Percentiles rank a stretch among this genome's conserved stretches.
Evolutionary conservation across 768 basidiomycete genomes (phyloP).

Genomic region (Crepidotus variabilis): DNA sequence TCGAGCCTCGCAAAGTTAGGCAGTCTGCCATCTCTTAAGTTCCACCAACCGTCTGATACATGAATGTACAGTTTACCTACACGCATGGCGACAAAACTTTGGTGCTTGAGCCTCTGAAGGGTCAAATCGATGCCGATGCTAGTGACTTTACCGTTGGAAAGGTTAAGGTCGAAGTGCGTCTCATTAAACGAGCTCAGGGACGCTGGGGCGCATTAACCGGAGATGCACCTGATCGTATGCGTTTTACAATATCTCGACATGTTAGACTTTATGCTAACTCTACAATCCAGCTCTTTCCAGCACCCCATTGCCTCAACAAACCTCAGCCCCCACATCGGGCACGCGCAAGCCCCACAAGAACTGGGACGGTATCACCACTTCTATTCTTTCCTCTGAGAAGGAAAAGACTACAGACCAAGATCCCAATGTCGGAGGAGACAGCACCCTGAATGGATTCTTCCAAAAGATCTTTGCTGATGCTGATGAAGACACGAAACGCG

Average conservation of each 20-base stretch:
- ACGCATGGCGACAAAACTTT: conserved; percentile 68
- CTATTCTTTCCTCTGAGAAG: conserved; percentile 65
- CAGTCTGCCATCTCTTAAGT: not conserved
- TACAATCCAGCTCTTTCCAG: conserved; percentile 20
- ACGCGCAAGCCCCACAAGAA: conserved; percentile 60
- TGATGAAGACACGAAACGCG: conserved; percentile 86
- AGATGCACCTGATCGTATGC: conserved; percentile 73
- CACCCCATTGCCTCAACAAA: conserved; percentile 21
- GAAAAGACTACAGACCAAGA: conserved; percentile 69
- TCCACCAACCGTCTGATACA: conserved; percentile 6
- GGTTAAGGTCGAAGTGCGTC: conserved; percentile 84
- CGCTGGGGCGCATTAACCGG: conserved; percentile 77
- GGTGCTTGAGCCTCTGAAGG: conserved; percentile 75
- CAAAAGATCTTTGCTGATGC: conserved; percentile 88
- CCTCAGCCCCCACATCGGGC: conserved; percentile 30
- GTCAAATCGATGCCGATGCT: conserved; percentile 65
- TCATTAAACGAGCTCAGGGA: conserved; percentile 63
- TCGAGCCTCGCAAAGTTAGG: conserved; percentile 61
- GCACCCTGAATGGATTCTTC: conserved; percentile 84
- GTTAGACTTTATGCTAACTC: conserved; percentile 2
- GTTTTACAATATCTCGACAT: not conserved
- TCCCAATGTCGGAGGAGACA: conserved; percentile 88
- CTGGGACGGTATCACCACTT: conserved; percentile 82
- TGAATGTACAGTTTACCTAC: conserved; percentile 46
- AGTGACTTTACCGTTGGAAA: conserved; percentile 70